Evolutionary conservation across 2,329 filamentous ascomycete genomes (phyloP), one percentile per base, ranked within the genome.

Genomic region (Chaetomiaceae sp.): DNA sequence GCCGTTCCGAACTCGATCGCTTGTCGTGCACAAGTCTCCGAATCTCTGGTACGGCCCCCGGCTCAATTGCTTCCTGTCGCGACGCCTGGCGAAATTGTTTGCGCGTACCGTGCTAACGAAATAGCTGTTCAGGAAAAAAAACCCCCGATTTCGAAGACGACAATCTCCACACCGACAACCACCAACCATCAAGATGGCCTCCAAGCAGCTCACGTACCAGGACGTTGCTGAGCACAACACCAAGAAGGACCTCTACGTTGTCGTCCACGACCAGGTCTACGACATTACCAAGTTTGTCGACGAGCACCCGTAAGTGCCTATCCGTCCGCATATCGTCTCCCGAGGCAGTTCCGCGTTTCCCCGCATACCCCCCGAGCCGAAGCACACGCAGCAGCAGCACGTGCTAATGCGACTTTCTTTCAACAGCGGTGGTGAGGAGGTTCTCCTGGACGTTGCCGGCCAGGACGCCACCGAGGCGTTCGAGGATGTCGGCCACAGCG

Each of bases 391-490:
- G 37, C 7, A n/a, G 36, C 22, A 48, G 39, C 49, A 42, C 27
- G 36, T 47, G 56, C 66, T 70, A 58, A 71, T 63, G 51, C 46
- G 37, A 52, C 42, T 51, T 19, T 4, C 11, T 14, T 55, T 20
- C 15, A 34, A 61, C 68, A 97, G 94, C 66, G 94, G 94, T 79
- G 94, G 94, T 77, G 94, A 99, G 77, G 94, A 99, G 78, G 94
- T 99, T 65, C 79, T 99, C 60, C 87, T 99, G 64, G 94, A 99
- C 65, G 91, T 97, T 61, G 94, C 81, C 68, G 94, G 94, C 64
- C 91, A 96, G 77, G 94, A 99, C 74, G 88, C 89, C 67, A 96
- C 92, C 65, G 94, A 97, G 77, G 92, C 94, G 58, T 99, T 99
- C 71, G 94, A 99, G 79, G 94, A 99, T 75, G 94, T 99, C 68